Evolutionary conservation across 768 basidiomycete species (phyloP).

Genomic region (Leccinum rimulosum): DNA sequence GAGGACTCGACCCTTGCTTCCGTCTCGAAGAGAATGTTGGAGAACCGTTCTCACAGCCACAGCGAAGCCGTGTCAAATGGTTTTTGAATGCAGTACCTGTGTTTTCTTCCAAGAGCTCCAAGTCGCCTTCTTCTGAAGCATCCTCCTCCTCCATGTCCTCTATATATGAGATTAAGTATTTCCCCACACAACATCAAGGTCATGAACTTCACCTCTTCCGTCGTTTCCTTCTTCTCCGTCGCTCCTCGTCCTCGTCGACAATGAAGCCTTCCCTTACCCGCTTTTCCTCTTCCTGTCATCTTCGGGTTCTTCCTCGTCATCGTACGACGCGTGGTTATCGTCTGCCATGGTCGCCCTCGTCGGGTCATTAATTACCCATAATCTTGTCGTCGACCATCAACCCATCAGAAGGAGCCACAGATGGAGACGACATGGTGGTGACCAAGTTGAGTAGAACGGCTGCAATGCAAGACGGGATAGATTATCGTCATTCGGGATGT

Average conservation of each 20-base stretch:
- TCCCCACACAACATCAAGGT: slow-evolving; percentile 4
- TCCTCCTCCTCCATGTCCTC: slow-evolving; percentile 50
- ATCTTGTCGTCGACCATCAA: slow-evolving; percentile 50
- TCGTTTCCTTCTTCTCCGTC: slow-evolving; percentile 58
- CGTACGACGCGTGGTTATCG: slow-evolving; percentile 51
- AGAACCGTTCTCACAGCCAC: slow-evolving; percentile 70
- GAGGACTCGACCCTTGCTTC: slow-evolving; percentile 62
- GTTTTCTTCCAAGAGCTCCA: slow-evolving; percentile 83
- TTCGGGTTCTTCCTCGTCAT: slow-evolving; percentile 87
- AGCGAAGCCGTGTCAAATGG: slow-evolving; percentile 71
- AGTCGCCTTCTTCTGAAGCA: slow-evolving; percentile 79
- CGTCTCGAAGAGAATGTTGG: slow-evolving; percentile 64
- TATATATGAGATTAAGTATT: slow-evolving; percentile 21
- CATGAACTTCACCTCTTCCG: slow-evolving; percentile 51
- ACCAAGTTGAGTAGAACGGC: slow-evolving; percentile 13
- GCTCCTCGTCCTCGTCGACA: slow-evolving; percentile 76
- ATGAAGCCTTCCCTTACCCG: slow-evolving; percentile 88
- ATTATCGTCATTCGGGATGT: neutral
- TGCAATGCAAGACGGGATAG: neutral
- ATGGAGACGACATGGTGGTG: slow-evolving; percentile 56
- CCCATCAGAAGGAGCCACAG: slow-evolving; percentile 34
- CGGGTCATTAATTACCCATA: slow-evolving; percentile 52
- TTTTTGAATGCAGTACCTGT: slow-evolving; percentile 78
- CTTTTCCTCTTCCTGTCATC: slow-evolving; percentile 86
- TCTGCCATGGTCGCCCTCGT: slow-evolving; percentile 52